Evolutionary conservation across 257 asterid species (phyloP).

Genomic region (Fraxinus cuspidata): DNA sequence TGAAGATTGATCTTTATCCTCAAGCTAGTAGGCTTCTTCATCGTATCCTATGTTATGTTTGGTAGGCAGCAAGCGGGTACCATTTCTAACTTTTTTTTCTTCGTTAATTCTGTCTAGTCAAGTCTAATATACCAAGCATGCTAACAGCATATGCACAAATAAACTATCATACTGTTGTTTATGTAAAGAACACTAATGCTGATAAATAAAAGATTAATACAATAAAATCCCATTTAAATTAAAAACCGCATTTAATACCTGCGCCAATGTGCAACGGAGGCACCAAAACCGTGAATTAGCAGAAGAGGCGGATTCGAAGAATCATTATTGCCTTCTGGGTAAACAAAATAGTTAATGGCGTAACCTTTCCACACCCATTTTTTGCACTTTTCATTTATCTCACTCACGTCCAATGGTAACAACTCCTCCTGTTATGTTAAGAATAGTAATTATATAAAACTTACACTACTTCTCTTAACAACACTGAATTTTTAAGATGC

Average conservation of each 20-base stretch:
- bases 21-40: background rate
- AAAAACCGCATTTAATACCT: conserved; percentile 38
- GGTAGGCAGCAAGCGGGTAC: background rate
- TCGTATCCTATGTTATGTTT: background rate
- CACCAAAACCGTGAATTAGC: conserved; percentile 93
- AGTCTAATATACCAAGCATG: background rate
- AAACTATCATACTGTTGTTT: background rate
- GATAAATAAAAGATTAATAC: background rate
- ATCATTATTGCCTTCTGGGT: conserved; percentile 31
- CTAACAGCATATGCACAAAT: background rate
- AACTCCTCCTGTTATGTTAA: conserved; percentile 18
- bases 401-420: conserved; percentile 58
- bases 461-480: too few species aligned
- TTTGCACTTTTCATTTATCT: conserved; percentile 55
- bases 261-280: conserved; percentile 94
- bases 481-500: background rate
- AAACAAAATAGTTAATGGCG: conserved; percentile 62
- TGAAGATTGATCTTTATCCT: background rate
- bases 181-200: background rate
- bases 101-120: background rate
- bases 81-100: background rate
- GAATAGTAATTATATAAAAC: background rate
- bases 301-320: conserved; percentile 55
- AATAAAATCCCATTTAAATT: background rate
- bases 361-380: conserved; percentile 84